Percentiles rank a stretch among this genome's conserved stretches.
phyloP scores from a whole-genome alignment of 2,329 filamentous ascomycete species.

The Ilyonectria robusta region DNA sequence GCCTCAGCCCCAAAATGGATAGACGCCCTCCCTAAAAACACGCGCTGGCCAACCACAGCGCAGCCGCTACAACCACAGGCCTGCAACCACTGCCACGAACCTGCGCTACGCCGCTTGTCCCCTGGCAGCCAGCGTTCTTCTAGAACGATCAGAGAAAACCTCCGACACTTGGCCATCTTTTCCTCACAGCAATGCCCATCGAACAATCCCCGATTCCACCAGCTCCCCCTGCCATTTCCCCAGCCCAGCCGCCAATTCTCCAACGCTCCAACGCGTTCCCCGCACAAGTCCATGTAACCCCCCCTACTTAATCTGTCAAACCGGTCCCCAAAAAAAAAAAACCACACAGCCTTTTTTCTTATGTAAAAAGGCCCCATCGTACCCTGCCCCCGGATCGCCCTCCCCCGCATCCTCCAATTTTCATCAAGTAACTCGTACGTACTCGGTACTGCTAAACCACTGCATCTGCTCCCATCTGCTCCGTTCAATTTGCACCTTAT shows the following conservation, averaged over 20 bases:
- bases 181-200: not conserved
- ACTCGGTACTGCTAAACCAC: constrained; percentile 35
- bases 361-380: constrained; percentile 11
- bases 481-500: constrained; percentile 25
- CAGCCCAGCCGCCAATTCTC: not conserved
- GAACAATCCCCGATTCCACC: not conserved
- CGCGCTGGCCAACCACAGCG: constrained; percentile 20
- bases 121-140: not conserved
- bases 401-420: constrained; percentile 40
- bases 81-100: not conserved
- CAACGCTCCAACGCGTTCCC: not conserved
- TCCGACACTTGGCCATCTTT: not conserved
- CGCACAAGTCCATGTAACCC: constrained; percentile 4
- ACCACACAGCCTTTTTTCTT: constrained; percentile 12
- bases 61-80: not conserved
- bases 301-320: constrained; percentile 5
- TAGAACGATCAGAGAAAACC: not conserved
- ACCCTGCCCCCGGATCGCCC: constrained; percentile 19
- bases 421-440: constrained; percentile 45
- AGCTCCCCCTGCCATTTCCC: not conserved
- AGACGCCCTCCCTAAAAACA: not conserved
- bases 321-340: not conserved
- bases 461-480: not conserved
- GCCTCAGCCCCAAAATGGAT: constrained; percentile 4
- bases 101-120: not conserved